These are phyloP conservation scores for Cryphonectria japonica DNA, from an alignment of 2,329 filamentous ascomycete species.

Conservation along the genomic window DNA sequence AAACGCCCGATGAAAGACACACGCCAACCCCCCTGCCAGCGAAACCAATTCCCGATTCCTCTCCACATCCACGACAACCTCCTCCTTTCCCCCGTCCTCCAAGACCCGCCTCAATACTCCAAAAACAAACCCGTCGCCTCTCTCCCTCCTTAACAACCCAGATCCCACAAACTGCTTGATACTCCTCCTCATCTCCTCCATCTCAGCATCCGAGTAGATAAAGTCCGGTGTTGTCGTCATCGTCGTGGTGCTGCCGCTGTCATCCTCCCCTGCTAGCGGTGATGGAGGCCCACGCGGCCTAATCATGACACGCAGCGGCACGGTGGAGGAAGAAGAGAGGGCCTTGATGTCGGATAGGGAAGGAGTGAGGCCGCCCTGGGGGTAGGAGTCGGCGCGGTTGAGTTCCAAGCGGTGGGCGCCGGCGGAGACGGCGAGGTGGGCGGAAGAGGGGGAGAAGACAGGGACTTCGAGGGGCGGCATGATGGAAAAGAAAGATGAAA, in stretches of 20 bases:
- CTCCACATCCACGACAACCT: slow-evolving; percentile 44
- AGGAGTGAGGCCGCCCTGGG: slow-evolving; percentile 56
- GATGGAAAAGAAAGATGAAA: background rate
- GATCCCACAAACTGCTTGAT: slow-evolving; percentile 45
- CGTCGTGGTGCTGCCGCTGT: background rate
- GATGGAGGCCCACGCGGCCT: slow-evolving; percentile 49
- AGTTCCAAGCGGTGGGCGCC: slow-evolving; percentile 57
- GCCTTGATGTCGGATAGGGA: slow-evolving; percentile 41
- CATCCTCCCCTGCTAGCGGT: background rate
- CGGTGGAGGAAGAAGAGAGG: slow-evolving; percentile 34
- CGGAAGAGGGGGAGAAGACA: slow-evolving; percentile 52
- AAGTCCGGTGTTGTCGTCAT: slow-evolving; percentile 45
- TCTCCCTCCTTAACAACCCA: slow-evolving; percentile 42
- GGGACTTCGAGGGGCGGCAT: slow-evolving; percentile 52
- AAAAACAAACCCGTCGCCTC: slow-evolving; percentile 62
- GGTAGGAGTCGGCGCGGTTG: slow-evolving; percentile 56
- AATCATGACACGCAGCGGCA: slow-evolving; percentile 59
- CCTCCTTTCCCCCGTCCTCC: background rate
- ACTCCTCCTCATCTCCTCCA: slow-evolving; percentile 46
- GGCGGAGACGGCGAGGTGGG: slow-evolving; percentile 41
- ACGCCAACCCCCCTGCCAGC: slow-evolving; percentile 46
- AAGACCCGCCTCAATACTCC: slow-evolving; percentile 44
- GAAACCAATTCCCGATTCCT: slow-evolving; percentile 46
- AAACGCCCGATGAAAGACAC: slow-evolving; percentile 62
- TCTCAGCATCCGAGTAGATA: slow-evolving; percentile 51